Base-by-base conservation (phyloP, 495 filamentous ascomycete species). In the Penicillium soppii region DNA sequence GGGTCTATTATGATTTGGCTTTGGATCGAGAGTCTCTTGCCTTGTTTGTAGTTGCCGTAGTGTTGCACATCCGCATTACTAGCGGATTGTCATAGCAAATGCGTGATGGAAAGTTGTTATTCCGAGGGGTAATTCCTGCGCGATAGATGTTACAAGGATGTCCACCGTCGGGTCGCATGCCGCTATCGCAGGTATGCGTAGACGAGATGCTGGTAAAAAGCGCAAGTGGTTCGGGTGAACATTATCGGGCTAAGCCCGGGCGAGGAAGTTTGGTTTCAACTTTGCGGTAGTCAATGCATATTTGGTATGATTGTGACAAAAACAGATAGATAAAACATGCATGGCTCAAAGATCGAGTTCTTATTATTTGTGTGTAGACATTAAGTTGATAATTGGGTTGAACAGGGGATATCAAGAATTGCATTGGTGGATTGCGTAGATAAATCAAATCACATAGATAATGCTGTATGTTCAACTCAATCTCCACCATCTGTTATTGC, bases 41-140 rank as follows among this genome's bases (percentile, higher is more conserved):
- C 53, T 40, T 42, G 38, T 56, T 52, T 48, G 48, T 41, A 42
- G 43, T 46, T 42, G 36, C 25, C 22, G 47, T 42, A 41, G 36
- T 10, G 47, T 35, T 19, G 22, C 37, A 22, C 3, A 9, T 22
- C 22, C 19, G 21, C 17, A 40, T 10, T 9, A 19, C 20, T 8
- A 13, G 37, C 20, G 9, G 7, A 22, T 20, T 2, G 32, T n/a
- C n/a, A n/a, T n/a, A n/a, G n/a, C n/a, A n/a, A n/a, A n/a, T n/a
- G n/a, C n/a, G n/a, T n/a, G n/a, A n/a, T n/a, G n/a, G n/a, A n/a
- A n/a, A n/a, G n/a, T 20, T 22, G 3, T 22, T 20, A 22, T 13
- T 8, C 21, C 22, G 37, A 22, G 37, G 20, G 37, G 37, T 22
- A 3, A 40, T 40, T 5, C 10, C 19, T 12, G 29, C 4, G 29